Conservation (phyloP, 805 yeast genomes). For the Candida palmyrensis region DNA sequence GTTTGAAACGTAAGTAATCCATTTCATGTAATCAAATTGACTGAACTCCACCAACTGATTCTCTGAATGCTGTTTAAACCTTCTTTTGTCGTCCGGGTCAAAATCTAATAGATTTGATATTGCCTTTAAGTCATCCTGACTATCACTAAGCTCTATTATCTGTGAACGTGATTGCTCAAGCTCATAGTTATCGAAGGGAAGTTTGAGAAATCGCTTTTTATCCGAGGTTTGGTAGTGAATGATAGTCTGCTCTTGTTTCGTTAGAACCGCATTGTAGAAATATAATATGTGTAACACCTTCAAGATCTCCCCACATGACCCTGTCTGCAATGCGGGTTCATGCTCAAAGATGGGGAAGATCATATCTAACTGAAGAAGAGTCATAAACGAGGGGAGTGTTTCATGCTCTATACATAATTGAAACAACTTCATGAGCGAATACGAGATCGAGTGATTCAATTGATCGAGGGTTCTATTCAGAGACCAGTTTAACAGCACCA, state of each 20-base stretch:
- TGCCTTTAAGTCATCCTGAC: background rate
- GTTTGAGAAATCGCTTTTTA: background rate
- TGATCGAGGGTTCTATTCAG: no score
- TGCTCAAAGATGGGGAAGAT: constrained; percentile 3
- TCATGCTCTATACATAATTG: constrained; percentile 17
- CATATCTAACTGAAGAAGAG: constrained; percentile 12
- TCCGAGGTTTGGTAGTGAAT: background rate
- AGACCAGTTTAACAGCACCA: constrained; percentile 8
- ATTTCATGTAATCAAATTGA: constrained; percentile 9
- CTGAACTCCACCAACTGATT: background rate
- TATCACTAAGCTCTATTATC: background rate
- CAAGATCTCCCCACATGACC: no score
- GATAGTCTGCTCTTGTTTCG: background rate
- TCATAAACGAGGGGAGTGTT: constrained; percentile 15
- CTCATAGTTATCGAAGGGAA: constrained; percentile 15
- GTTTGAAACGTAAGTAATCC: constrained; percentile 17
- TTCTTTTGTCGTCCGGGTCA: no score
- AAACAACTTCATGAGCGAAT: constrained; percentile 20
- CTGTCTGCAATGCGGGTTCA: no score
- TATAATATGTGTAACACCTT: constrained; percentile 20
- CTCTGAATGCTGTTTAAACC: background rate
- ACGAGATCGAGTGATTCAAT: constrained; percentile 14
- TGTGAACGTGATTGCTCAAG: constrained; percentile 11
- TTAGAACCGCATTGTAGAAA: constrained; percentile 10
- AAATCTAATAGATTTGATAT: background rate